Conservation (phyloP, 2,329 filamentous ascomycete genomes). For the Furcasterigmium furcatum region DNA sequence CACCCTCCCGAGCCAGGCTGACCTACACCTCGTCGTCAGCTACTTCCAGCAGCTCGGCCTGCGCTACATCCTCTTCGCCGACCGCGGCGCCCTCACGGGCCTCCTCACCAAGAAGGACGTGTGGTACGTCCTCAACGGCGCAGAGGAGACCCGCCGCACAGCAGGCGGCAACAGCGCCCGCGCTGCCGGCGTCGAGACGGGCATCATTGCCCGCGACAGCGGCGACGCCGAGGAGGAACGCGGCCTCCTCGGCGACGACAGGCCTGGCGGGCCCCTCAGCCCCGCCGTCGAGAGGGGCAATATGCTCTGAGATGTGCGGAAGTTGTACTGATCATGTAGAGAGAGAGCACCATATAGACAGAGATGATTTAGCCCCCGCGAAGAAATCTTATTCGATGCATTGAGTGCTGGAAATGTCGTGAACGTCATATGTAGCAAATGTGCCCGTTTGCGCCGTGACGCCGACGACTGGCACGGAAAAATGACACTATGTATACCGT, state of each 20-base stretch:
- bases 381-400: too few relatives aligned
- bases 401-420: too few relatives aligned
- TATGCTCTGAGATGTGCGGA: constrained; percentile 8
- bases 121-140: constrained; percentile 86
- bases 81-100: constrained; percentile 78
- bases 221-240: constrained; percentile 33
- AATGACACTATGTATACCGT: too few relatives aligned
- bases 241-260: constrained; percentile 34
- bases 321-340: neutral
- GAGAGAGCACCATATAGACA: neutral
- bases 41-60: constrained; percentile 96
- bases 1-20: constrained; percentile 74
- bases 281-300: constrained; percentile 11
- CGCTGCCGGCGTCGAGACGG: constrained; percentile 24
- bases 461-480: too few relatives aligned
- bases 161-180: constrained; percentile 16
- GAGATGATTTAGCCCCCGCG: too few relatives aligned
- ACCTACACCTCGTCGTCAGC: constrained; percentile 78
- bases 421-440: too few relatives aligned
- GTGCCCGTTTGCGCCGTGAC: too few relatives aligned
- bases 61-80: constrained; percentile 83
- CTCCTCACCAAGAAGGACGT: constrained; percentile 96
- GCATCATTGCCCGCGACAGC: constrained; percentile 30
- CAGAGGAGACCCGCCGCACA: constrained; percentile 56
- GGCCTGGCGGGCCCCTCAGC: constrained; percentile 26